A percentile compares a stretch with the other conserved stretches of the same genome.
Evolutionary conservation across 2,329 filamentous ascomycete species (phyloP).

Genomic region (Didymella exigua): DNA sequence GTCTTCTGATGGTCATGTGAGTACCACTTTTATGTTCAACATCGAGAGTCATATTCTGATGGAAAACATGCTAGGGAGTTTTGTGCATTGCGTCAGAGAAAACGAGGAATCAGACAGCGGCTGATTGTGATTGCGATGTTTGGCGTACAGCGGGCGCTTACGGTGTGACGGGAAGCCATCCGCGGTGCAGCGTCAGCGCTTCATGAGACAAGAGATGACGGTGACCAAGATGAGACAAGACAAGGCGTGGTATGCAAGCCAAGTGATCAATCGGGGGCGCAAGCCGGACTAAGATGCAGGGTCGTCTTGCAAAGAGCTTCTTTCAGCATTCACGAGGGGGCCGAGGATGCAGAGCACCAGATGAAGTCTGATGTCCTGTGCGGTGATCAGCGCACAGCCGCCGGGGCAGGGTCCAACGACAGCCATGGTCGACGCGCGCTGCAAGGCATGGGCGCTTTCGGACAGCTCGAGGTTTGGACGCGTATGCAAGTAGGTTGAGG

Average conservation of each 20-base stretch:
- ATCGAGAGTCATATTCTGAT: no score
- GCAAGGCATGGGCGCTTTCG: background rate
- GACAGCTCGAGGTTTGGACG: background rate
- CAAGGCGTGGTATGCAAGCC: slow-evolving; percentile 5
- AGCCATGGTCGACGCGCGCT: background rate
- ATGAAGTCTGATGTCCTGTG: background rate
- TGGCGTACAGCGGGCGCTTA: background rate
- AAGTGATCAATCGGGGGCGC: slow-evolving; percentile 4
- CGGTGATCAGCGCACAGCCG: background rate
- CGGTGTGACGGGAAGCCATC: slow-evolving; percentile 1
- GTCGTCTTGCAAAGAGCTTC: slow-evolving; percentile 10
- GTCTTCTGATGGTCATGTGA: no score
- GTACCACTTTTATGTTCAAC: no score
- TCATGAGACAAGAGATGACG: slow-evolving; percentile 8
- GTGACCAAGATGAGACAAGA: slow-evolving; percentile 7
- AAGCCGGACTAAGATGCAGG: slow-evolving; percentile 10
- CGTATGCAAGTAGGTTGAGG: background rate
- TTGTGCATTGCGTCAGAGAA: no score
- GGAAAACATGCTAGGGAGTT: no score
- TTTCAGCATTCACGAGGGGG: background rate
- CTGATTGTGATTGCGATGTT: background rate
- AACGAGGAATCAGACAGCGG: background rate
- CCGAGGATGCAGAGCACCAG: background rate
- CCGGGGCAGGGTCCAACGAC: background rate
- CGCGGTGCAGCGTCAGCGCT: slow-evolving; percentile 16